These are phyloP conservation scores for Nannizziopsis barbatae DNA, from an alignment of 2,329 filamentous ascomycete genomes.

Conservation along the genomic window DNA sequence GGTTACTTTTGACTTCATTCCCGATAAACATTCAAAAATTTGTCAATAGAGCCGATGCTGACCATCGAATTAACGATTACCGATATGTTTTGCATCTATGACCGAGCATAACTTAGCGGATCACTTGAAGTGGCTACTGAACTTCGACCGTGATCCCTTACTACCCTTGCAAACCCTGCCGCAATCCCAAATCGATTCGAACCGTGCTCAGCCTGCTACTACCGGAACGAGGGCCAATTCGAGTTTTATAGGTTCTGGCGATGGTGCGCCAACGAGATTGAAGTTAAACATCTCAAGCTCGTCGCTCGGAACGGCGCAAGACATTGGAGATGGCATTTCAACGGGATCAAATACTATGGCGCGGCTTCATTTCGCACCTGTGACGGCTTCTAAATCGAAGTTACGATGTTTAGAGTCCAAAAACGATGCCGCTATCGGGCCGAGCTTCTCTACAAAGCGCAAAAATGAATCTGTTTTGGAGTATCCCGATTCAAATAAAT, in stretches of 20 bases:
- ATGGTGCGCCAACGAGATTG: background rate
- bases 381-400: constrained; percentile 31
- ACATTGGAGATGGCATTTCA: constrained; percentile 18
- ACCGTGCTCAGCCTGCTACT: constrained; percentile 11
- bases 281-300: too few relatives aligned
- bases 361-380: constrained; percentile 33
- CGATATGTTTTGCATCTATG: constrained; percentile 33
- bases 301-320: background rate
- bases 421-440: constrained; percentile 16
- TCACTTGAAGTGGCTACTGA: constrained; percentile 40
- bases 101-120: constrained; percentile 38
- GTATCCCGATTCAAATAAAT: constrained; percentile 1
- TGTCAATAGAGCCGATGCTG: background rate
- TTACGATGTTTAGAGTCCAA: constrained; percentile 24
- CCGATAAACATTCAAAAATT: too few relatives aligned
- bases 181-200: constrained; percentile 16
- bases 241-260: background rate
- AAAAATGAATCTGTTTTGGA: constrained; percentile 11
- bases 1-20: too few relatives aligned
- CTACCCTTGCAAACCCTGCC: constrained; percentile 24
- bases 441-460: constrained; percentile 18
- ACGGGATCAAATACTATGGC: constrained; percentile 31
- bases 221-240: background rate
- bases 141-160: constrained; percentile 28
- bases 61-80: background rate